Base-by-base conservation (phyloP, 306 rosid species). In the Dalbergia cultrata region DNA sequence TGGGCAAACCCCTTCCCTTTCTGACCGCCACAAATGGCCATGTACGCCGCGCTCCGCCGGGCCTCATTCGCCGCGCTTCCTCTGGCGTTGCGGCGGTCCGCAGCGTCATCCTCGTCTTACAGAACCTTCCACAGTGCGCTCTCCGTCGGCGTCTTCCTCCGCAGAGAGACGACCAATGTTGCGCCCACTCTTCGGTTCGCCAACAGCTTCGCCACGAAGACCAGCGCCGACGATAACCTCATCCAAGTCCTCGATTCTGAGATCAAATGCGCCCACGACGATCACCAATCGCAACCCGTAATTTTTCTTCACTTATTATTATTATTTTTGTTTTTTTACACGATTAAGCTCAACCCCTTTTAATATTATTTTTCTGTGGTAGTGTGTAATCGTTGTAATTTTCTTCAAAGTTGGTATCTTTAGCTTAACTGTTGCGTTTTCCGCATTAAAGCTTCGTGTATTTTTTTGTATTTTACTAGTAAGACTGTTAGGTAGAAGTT, bases 21-120 rank as follows among this genome's bases (percentile, higher is more conserved):
- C 58, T 12, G 44, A 14, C 9, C 50, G 10, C 57, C 17, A n/a
- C 18, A 77, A 85, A 93, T 90, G 95, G 89, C 93, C 33, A 63
- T 90, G 45, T 78, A 62, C 88, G 83, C 92, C 26, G n/a, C 81
- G 19, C 89, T 95, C 3, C 97, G 97, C 78, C 88, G 92, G 21
- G 90, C 87, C 9, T 70, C 94, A 68, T 63, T 85, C n/a, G 74
- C 90, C 50, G 79, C 70, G 3, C 22, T 92, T 6, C 86, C 97
- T 39, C 75, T 85, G 3, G 88, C 83, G 1, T 82, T 85, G 3
- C 34, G 82, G 75, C 90, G 95, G 18, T 34, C 84, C 10, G 16
- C 18, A 2, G 80, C 82, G 2, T 74, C 92, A 8, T 68, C 90
- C 7, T 84, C 89, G 7, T 83, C 95, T 52, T 71, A 86, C 18